Evolutionary conservation across 768 basidiomycete species (phyloP), one percentile per base, ranked within the genome.

Genomic region (Phanerodontia chrysosporium): DNA sequence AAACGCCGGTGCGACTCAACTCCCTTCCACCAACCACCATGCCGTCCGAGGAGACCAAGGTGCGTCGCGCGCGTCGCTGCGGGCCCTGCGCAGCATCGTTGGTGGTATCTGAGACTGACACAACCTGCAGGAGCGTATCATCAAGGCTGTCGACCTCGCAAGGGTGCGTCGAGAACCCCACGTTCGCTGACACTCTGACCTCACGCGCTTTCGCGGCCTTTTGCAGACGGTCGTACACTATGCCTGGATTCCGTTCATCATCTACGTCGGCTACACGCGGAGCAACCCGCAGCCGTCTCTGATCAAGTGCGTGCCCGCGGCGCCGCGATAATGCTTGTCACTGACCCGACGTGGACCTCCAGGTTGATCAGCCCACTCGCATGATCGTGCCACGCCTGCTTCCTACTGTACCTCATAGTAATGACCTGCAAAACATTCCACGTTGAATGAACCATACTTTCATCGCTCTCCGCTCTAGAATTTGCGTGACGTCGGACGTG

Each of bases 311-410:
- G 92, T 83, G n/a, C 18, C n/a, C 42, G 32, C 55, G 52, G 4
- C 27, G 30, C 1, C 28, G 14, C 29, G 3, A 27, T 45, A 13
- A 51, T 13, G 24, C 18, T 10, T 44, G 3, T 18, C 35, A 7
- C 42, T 16, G 2, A 39, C 28, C 51, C 49, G 45, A 62, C 62
- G 0, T 56, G 22, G 24, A 45, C 22, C 24, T 35, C 36, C 68
- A 97, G 95, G 77, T 83, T 97, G 69, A 91, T 97, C 75, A 95
- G 92, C 72, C 94, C 95, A 24, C 84, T 96, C 66, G 95, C 95
- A 69, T 97, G 73, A 86, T 55, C 62, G 66, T 69, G 32, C 6
- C 32, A 67, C 67, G 67, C 73, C 32, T 53, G 70, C 65, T 73
- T 39, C 60, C 42, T 65, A 61, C 53, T 62, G 45, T 64, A 62